Conservation (phyloP, 345 rosid species). For the Arabidopsis suecica region DNA sequence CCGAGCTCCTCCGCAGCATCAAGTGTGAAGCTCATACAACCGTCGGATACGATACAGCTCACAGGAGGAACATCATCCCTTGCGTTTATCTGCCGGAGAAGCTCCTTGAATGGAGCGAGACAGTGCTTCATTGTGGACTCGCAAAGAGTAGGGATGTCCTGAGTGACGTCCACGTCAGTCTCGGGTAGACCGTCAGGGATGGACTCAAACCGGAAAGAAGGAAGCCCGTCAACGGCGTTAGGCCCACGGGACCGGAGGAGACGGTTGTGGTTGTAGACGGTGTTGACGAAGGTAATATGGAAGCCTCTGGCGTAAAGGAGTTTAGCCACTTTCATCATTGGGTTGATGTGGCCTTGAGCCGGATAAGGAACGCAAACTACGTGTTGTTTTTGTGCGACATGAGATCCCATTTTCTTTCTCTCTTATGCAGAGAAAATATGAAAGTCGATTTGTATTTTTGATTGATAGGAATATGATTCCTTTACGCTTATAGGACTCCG, state of each 20-base stretch:
- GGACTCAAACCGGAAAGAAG: conserved; percentile 45
- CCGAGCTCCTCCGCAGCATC: conserved; percentile 39
- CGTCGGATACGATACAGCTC: conserved; percentile 33
- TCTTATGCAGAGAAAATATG: no score
- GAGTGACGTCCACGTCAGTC: conserved; percentile 32
- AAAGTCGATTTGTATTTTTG: no score
- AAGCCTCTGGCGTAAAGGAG: conserved; percentile 49
- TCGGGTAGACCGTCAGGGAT: conserved; percentile 53
- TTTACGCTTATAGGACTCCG: no score
- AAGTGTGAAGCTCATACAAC: conserved; percentile 29
- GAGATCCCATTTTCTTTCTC: background rate
- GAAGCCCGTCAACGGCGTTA: conserved; percentile 31
- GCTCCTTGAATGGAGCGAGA: conserved; percentile 38
- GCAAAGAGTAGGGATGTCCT: conserved; percentile 41
- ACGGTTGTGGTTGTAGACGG: conserved; percentile 48
- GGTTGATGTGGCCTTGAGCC: conserved; percentile 58
- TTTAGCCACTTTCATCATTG: conserved; percentile 52
- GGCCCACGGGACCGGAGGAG: conserved; percentile 42
- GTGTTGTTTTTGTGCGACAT: conserved; percentile 34
- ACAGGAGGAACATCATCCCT: conserved; percentile 21
- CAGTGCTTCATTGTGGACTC: conserved; percentile 39
- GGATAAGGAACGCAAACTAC: conserved; percentile 50
- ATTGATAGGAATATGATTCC: no score
- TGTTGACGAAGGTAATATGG: conserved; percentile 54
- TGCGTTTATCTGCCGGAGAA: background rate